Evolutionary conservation across 352 stramenopile genomes (phyloP), one percentile per base, ranked within the genome.

Genomic region (Phytophthora pinifolia): DNA sequence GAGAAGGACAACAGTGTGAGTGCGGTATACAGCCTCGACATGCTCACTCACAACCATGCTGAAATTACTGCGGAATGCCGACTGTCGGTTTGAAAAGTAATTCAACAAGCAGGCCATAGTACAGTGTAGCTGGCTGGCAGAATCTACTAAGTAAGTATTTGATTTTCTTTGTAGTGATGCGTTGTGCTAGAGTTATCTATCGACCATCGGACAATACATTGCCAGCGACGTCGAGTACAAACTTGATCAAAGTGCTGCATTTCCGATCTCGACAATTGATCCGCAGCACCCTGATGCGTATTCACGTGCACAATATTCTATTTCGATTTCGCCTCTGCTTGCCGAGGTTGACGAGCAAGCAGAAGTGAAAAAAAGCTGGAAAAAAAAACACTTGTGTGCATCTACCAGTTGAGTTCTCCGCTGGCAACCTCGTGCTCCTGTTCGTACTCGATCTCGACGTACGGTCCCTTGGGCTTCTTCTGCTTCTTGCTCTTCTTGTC

Each of bases 391-490:
- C n/a, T n/a, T n/a, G 18, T 30, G 35, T 31, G 13, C n/a, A 9
- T 46, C 56, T 83, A 86, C 79, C 79, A 89, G 59, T 68, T 75
- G 27, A 81, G 67, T 39, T 72, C 66, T 46, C 64, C 72, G 36
- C 54, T 52, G 0, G 67, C 64, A 33, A 70, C 64, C 59, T 92
- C 82, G 56, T 74, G 71, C 57, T 92, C 82, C 56, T 92, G 71
- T 59, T 92, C 83, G 74, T 91, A 94, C 59, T 94, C 83, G 62
- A 94, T 92, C 67, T 94, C 80, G 36, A 94, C 74, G 55, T 94
- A 90, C 37, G 83, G 79, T 9, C 83, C 81, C 77, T 65, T 76
- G 73, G 73, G 69, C 45, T 85, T 88, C 64, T 82, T 83, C 38
- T 72, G 63, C 62, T 92, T 92, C 66, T 87, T 88, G 60, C 42